Base-by-base conservation (phyloP, 345 rosid species). In the Mercurialis annua region DNA sequence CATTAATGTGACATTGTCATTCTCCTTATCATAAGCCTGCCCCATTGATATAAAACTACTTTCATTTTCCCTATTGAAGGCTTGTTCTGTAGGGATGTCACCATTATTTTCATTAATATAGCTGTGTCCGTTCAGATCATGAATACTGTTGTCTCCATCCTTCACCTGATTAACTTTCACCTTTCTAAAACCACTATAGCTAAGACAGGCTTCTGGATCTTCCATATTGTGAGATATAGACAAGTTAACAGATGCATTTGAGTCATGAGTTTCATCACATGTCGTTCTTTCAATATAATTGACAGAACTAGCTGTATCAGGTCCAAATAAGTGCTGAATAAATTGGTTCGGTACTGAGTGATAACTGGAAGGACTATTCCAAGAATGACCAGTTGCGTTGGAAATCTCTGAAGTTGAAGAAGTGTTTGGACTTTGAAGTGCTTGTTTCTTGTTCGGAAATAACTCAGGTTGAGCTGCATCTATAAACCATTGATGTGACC, bases 381-480 rank as follows among this genome's bases (percentile, higher is more conserved):
- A 92, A 31, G 80, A 66, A 76, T 86, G 68, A 76, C 75, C 77
- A 65, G 72, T 68, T 36, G 83, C 66, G 70, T 62, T 68, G 52
- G 84, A 57, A 48, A 77, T 59, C 38, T 76, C 87, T 59, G 80
- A 70, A 34, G 69, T 66, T 26, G 78, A 34, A 44, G 69, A 71
- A 46, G 77, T 72, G 44, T 62, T 65, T 56, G 84, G 80, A 69
- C 75, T 79, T 62, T 83, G 85, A 20, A 78, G 66, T 18, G 87
- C 89, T 81, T 84, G 97, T 78, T 83, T 92, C 84, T 90, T 90
- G 83, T 81, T 85, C 11, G 92, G 84, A 62, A 85, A 85, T 69
- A 87, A 64, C 76, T 87, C 93, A 0, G 90, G 74, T 66, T 87
- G 91, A 61, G 79, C 69, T 65, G 86, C 73, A 71, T 81, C 87